A percentile compares a stretch with the other conserved stretches of the same genome.
Evolutionary conservation across 1,284 basidiomycete genomes (phyloP).

Genomic region (Leccinum fuscescens): DNA sequence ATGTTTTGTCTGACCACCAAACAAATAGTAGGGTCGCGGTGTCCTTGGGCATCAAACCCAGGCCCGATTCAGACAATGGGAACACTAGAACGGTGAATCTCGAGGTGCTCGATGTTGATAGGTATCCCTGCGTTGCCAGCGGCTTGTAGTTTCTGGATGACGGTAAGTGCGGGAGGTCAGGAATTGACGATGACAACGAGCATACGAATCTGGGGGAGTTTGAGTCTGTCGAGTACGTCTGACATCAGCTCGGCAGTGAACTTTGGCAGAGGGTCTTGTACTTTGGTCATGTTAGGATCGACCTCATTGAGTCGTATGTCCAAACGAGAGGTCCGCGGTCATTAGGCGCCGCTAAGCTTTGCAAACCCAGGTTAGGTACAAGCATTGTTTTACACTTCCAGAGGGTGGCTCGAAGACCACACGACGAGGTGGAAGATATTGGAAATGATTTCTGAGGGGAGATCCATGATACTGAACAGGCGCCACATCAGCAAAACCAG

Average conservation of each 20-base stretch:
- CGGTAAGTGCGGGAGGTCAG: slow-evolving; percentile 48
- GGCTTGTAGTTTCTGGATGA: slow-evolving; percentile 46
- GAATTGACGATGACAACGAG: slow-evolving; percentile 52
- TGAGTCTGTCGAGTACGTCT: slow-evolving; percentile 45
- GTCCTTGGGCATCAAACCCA: slow-evolving; percentile 34
- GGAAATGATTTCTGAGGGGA: slow-evolving; percentile 61
- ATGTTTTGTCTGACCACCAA: slow-evolving; percentile 44
- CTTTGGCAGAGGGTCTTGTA: slow-evolving; percentile 23
- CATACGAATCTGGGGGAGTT: slow-evolving; percentile 52
- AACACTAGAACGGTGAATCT: slow-evolving; percentile 52
- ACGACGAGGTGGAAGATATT: slow-evolving; percentile 58
- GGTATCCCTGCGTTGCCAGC: slow-evolving; percentile 36
- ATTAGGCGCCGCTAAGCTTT: slow-evolving; percentile 50
- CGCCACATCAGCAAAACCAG: slow-evolving; percentile 29
- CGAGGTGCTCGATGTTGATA: slow-evolving; percentile 51
- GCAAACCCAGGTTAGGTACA: slow-evolving; percentile 57
- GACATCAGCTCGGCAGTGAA: slow-evolving; percentile 44
- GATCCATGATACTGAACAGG: slow-evolving; percentile 55
- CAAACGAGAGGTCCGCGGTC: slow-evolving; percentile 46
- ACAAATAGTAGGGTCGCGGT: slow-evolving; percentile 36
- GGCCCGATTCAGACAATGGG: slow-evolving; percentile 45
- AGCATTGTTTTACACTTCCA: slow-evolving; percentile 37
- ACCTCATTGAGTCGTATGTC: slow-evolving; percentile 56
- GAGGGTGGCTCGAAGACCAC: slow-evolving; percentile 42
- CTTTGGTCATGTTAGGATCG: slow-evolving; percentile 15